Conservation (phyloP, 345 rosid species). For the Populus ilicifolia region DNA sequence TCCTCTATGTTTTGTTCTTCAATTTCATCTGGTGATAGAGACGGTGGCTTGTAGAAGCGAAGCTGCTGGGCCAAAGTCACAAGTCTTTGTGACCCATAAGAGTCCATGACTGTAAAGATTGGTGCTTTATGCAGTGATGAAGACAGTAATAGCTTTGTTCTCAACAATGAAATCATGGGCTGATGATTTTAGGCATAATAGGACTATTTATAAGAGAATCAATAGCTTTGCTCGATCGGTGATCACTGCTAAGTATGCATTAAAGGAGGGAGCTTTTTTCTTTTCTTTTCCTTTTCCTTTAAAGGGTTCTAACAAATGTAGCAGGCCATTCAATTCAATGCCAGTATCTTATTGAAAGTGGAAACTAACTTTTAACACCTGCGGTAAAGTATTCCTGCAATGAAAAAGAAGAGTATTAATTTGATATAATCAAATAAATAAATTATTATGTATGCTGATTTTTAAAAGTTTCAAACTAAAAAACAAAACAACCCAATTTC, state of each 20-base stretch:
- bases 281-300: constrained; percentile 12
- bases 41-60: constrained; percentile 62
- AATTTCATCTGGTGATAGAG: constrained; percentile 34
- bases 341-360: too few relatives aligned
- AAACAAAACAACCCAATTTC: too few relatives aligned
- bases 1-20: constrained; percentile 47
- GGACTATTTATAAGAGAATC: not conserved
- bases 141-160: constrained; percentile 26
- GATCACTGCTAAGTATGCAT: not conserved
- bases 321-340: too few relatives aligned
- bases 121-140: constrained; percentile 13
- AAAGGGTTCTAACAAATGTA: too few relatives aligned
- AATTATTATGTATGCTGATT: too few relatives aligned
- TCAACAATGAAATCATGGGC: constrained; percentile 38
- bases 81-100: constrained; percentile 42
- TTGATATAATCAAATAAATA: too few relatives aligned
- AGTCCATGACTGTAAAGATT: constrained; percentile 37
- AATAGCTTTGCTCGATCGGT: not conserved
- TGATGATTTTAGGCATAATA: not conserved
- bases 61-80: constrained; percentile 61
- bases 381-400: too few relatives aligned
- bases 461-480: too few relatives aligned
- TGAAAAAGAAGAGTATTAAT: too few relatives aligned
- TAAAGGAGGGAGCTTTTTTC: constrained; percentile 23
- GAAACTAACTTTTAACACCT: too few relatives aligned